phyloP scores from a whole-genome alignment of 1,284 basidiomycete genomes.

The Megacollybia platyphylla region DNA sequence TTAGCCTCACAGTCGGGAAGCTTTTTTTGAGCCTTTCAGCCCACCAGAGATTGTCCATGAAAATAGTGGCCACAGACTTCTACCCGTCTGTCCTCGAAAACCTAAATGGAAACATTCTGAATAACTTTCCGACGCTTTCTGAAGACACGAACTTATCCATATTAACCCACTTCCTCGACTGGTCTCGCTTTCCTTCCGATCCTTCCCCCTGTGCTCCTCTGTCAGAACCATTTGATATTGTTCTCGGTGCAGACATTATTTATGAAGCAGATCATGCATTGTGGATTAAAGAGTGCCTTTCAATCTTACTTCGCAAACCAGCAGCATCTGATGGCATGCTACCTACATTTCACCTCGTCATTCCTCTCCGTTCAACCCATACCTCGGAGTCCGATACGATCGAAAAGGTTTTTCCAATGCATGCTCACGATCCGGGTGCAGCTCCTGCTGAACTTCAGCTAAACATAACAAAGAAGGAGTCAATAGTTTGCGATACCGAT shows the following conservation, averaged over 20 bases:
- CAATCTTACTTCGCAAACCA: constrained; percentile 37
- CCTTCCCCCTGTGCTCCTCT: constrained; percentile 9
- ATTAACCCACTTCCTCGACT: constrained; percentile 34
- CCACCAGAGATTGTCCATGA: constrained; percentile 2
- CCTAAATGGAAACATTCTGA: constrained; percentile 49
- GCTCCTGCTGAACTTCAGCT: constrained; percentile 14
- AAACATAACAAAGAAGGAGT: constrained; percentile 35
- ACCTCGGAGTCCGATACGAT: constrained; percentile 42
- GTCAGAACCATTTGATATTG: constrained; percentile 44
- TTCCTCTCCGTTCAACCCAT: constrained; percentile 62
- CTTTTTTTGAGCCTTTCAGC: constrained; percentile 26
- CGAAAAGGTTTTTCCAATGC: constrained; percentile 35
- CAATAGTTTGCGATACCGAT: constrained; percentile 38
- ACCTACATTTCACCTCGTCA: constrained; percentile 54
- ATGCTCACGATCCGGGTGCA: background rate
- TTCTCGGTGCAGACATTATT: constrained; percentile 67
- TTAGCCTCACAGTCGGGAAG: constrained; percentile 49
- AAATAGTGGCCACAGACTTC: constrained; percentile 48
- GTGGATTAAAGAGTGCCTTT: constrained; percentile 54
- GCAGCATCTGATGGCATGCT: background rate
- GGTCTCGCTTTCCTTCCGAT: constrained; percentile 38
- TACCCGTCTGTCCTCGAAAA: constrained; percentile 67
- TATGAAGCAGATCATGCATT: constrained; percentile 58
- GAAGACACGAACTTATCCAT: constrained; percentile 1
- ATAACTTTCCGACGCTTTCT: constrained; percentile 35